Conservation (phyloP, 352 stramenopile genomes). For the Phytophthora melonis region DNA sequence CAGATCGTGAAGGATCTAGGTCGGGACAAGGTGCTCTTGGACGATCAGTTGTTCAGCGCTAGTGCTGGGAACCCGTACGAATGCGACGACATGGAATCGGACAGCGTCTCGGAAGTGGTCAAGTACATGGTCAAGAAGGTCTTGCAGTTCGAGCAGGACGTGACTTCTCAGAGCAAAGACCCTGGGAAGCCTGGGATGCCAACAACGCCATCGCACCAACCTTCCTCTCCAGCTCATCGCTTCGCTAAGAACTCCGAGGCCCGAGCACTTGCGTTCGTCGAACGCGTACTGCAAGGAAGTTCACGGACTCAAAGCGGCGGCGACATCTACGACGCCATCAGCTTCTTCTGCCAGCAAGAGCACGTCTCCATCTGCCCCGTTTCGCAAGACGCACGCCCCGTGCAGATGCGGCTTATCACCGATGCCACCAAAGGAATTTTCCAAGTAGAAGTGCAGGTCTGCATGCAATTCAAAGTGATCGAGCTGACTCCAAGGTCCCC, state of each 20-base stretch:
- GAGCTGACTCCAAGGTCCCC: constrained; percentile 47
- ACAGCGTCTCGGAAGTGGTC: constrained; percentile 65
- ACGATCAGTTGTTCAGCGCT: constrained; percentile 53
- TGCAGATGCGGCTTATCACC: constrained; percentile 46
- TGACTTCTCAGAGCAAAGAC: constrained; percentile 2
- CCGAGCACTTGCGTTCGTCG: constrained; percentile 70
- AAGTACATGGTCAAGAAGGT: constrained; percentile 66
- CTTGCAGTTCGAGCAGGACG: constrained; percentile 49
- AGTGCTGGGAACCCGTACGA: constrained; percentile 25
- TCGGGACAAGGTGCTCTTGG: constrained; percentile 70
- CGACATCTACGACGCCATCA: constrained; percentile 87
- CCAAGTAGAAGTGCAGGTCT: constrained; percentile 66
- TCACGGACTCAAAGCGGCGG: constrained; percentile 79
- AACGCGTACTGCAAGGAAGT: constrained; percentile 74
- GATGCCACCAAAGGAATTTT: constrained; percentile 46
- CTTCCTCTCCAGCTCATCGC: constrained; percentile 44
- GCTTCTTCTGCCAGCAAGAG: constrained; percentile 71
- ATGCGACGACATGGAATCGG: constrained; percentile 26
- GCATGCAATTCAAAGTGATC: constrained; percentile 83
- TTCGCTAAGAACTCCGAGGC: constrained; percentile 57
- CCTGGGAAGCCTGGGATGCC: constrained; percentile 6
- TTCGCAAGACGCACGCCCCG: constrained; percentile 68
- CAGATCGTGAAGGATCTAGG: constrained; percentile 85
- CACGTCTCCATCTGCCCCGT: constrained; percentile 73
- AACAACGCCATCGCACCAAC: constrained; percentile 13